Evolutionary conservation across 2,329 filamentous ascomycete genomes (phyloP).

Genomic region (Gaeumannomyces sp.): DNA sequence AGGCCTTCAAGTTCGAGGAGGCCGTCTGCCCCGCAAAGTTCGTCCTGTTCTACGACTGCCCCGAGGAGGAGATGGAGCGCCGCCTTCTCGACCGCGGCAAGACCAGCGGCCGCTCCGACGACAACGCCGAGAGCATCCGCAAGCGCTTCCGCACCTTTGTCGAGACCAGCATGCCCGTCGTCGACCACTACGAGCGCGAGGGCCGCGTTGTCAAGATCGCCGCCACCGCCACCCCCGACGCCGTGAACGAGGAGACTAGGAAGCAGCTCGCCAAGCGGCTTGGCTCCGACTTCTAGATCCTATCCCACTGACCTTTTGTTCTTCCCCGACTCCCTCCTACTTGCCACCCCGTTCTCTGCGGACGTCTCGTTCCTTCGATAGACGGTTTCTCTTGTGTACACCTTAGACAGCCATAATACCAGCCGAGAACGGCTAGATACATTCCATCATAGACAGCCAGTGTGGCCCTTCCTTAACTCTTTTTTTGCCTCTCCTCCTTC

Average conservation of each 20-base stretch:
- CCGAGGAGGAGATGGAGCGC: constrained; percentile 80
- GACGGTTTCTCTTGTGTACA: not conserved
- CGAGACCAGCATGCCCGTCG: constrained; percentile 96
- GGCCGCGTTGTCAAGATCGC: constrained; percentile 75
- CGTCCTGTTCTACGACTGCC: constrained; percentile 91
- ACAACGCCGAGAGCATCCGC: constrained; percentile 91
- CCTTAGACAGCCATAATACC: not conserved
- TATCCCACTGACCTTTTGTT: not conserved
- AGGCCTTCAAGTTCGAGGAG: constrained; percentile 89
- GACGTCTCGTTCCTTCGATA: not conserved
- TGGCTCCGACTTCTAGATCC: constrained; percentile 34
- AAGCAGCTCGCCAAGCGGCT: constrained; percentile 43
- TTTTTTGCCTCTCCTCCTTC: not conserved
- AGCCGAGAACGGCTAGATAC: not conserved
- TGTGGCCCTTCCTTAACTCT: not conserved
- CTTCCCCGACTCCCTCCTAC: too few relatives aligned
- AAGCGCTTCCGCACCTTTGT: constrained; percentile 94
- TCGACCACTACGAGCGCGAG: constrained; percentile 73
- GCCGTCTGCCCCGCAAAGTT: constrained; percentile 76
- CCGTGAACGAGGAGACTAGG: constrained; percentile 49
- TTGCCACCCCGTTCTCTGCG: not conserved
- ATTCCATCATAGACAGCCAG: not conserved
- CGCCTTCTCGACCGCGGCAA: constrained; percentile 83
- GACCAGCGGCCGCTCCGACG: constrained; percentile 85
- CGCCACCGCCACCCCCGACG: constrained; percentile 61